Conservation (phyloP, 2,329 filamentous ascomycete genomes). For the Nothopassalora personata region DNA sequence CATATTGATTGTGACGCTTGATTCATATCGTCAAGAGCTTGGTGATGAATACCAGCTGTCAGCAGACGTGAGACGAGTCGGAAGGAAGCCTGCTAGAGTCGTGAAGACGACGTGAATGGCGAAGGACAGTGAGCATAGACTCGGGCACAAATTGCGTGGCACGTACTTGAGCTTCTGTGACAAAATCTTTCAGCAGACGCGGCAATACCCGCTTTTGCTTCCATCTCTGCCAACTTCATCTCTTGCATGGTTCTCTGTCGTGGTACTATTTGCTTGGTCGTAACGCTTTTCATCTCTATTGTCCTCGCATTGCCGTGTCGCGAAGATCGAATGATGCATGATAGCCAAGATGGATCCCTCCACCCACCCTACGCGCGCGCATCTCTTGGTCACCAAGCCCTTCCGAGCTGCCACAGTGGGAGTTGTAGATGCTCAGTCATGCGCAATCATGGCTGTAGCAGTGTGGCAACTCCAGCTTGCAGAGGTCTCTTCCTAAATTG, state of each 20-base stretch:
- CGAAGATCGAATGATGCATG: too few relatives aligned
- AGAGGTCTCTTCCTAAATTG: too few relatives aligned
- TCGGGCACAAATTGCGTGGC: not conserved
- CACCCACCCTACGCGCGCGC: not conserved
- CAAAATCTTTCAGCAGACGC: not conserved
- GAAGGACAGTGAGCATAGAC: not conserved
- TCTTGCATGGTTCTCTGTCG: not conserved
- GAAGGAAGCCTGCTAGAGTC: too few relatives aligned
- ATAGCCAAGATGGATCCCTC: too few relatives aligned
- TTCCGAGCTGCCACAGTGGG: not conserved
- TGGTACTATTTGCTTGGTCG: not conserved
- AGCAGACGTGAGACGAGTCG: too few relatives aligned
- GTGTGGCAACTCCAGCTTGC: not conserved
- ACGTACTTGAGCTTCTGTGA: not conserved
- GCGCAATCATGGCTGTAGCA: not conserved
- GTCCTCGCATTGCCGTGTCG: not conserved
- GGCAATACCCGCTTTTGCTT: not conserved
- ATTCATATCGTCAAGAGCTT: too few relatives aligned
- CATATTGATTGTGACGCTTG: too few relatives aligned
- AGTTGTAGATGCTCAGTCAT: not conserved
- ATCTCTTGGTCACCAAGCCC: not conserved
- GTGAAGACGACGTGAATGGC: too few relatives aligned
- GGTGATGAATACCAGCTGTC: too few relatives aligned
- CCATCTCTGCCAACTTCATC: not conserved
- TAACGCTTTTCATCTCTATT: not conserved